These are phyloP conservation scores for Hibiscus tridactylites DNA, from an alignment of 345 rosid species.

Conservation along the genomic window DNA sequence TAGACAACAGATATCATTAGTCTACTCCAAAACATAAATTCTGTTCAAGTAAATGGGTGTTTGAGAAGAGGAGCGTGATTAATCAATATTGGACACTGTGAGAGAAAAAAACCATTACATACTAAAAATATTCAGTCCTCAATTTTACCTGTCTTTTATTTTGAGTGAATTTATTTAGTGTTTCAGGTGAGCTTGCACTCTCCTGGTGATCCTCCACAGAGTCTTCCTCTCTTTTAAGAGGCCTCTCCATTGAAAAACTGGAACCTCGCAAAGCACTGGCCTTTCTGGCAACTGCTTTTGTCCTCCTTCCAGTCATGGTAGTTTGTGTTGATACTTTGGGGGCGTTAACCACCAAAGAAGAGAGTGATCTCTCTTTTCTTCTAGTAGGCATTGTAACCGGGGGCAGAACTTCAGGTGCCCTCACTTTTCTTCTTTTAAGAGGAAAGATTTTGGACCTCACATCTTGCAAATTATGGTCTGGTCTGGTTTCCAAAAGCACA, in stretches of 20 bases:
- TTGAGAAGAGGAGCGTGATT: background rate
- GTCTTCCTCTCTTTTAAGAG: slow-evolving; percentile 45
- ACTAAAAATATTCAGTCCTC: background rate
- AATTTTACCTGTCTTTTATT: slow-evolving; percentile 59
- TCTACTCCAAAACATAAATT: background rate
- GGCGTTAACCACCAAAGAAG: slow-evolving; percentile 77
- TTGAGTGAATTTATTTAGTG: slow-evolving; percentile 39
- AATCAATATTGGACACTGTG: background rate
- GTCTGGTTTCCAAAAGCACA: slow-evolving; percentile 34
- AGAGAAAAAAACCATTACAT: background rate
- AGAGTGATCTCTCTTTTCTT: slow-evolving; percentile 94
- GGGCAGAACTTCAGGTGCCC: slow-evolving; percentile 51
- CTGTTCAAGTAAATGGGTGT: background rate
- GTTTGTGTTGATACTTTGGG: slow-evolving; percentile 64
- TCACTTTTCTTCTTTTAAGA: slow-evolving; percentile 58
- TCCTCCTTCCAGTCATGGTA: slow-evolving; percentile 67
- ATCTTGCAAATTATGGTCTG: slow-evolving; percentile 86
- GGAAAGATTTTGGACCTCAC: slow-evolving; percentile 83
- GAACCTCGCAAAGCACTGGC: slow-evolving; percentile 37
- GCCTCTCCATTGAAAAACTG: slow-evolving; percentile 37
- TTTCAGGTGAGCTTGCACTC: slow-evolving; percentile 71
- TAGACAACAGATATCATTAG: slow-evolving; percentile 3
- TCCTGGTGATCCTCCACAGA: slow-evolving; percentile 42
- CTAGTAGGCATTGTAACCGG: slow-evolving; percentile 54
- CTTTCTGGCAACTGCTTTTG: slow-evolving; percentile 51